Evolutionary conservation across 495 filamentous ascomycete species (phyloP).

Genomic region (Podospora australis): DNA sequence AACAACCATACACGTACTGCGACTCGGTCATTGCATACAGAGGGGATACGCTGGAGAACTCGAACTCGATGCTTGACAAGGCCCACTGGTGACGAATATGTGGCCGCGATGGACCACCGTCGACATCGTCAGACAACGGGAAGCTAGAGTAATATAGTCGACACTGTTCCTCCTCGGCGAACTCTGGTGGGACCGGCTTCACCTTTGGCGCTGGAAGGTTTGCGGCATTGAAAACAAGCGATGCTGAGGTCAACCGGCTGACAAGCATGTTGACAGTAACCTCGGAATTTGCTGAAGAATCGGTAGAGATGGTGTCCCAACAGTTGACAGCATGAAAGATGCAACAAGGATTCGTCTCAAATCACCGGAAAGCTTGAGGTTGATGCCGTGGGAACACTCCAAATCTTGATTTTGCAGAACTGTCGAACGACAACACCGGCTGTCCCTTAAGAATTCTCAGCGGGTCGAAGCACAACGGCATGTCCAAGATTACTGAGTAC

Average conservation of each 20-base stretch:
- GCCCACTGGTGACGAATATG: slow-evolving; percentile 54
- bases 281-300: slow-evolving; percentile 20
- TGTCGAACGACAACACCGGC: slow-evolving; percentile 51
- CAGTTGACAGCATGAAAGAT: slow-evolving; percentile 65
- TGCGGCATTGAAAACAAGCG: slow-evolving; percentile 53
- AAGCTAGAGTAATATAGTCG: slow-evolving; percentile 62
- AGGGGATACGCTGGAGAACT: slow-evolving; percentile 52
- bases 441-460: slow-evolving; percentile 46
- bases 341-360: slow-evolving; percentile 55
- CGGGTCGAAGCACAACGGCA: slow-evolving; percentile 57
- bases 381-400: slow-evolving; percentile 56
- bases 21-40: slow-evolving; percentile 47
- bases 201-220: slow-evolving; percentile 43
- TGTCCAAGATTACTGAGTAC: slow-evolving; percentile 60
- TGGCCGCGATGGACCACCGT: background rate
- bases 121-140: slow-evolving; percentile 17
- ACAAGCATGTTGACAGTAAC: slow-evolving; percentile 51
- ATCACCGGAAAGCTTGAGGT: slow-evolving; percentile 52
- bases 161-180: slow-evolving; percentile 54
- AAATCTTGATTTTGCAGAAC: slow-evolving; percentile 46
- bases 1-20: slow-evolving; percentile 52
- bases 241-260: slow-evolving; percentile 55
- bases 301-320: slow-evolving; percentile 35
- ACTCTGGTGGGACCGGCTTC: slow-evolving; percentile 26
- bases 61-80: slow-evolving; percentile 54